These are phyloP conservation scores for Saccharomycopsis lassenensis DNA, from an alignment of 805 yeast genomes.

Conservation along the genomic window DNA sequence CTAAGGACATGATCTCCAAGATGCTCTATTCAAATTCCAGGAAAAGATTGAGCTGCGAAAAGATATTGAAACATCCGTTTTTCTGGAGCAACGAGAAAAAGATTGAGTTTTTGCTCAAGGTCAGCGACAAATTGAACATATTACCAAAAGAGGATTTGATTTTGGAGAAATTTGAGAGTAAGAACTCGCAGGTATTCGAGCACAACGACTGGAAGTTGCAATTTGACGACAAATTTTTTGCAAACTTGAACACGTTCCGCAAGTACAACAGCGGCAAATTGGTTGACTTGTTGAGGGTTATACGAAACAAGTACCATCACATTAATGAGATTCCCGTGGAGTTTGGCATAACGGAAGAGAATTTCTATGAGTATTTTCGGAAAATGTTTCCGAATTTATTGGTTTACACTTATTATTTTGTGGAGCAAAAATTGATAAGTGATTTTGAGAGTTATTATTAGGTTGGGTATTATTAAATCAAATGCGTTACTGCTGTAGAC, in stretches of 20 bases:
- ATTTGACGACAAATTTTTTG: conserved; percentile 64
- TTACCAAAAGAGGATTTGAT: conserved; percentile 63
- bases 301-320: conserved; percentile 91
- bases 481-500: neutral
- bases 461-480: neutral
- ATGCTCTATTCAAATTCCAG: conserved; percentile 68
- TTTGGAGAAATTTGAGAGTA: conserved; percentile 42
- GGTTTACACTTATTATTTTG: conserved; percentile 61
- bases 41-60: conserved; percentile 57
- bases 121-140: conserved; percentile 83
- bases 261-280: conserved; percentile 71
- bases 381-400: conserved; percentile 66
- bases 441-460: conserved; percentile 36
- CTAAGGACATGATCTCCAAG: conserved; percentile 54
- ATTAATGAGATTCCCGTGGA: conserved; percentile 75
- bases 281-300: conserved; percentile 78
- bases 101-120: conserved; percentile 73
- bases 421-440: conserved; percentile 42
- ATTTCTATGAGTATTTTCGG: conserved; percentile 71
- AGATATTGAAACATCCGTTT: conserved; percentile 71
- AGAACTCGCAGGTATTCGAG: conserved; percentile 40
- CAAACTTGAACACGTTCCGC: conserved; percentile 82
- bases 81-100: conserved; percentile 74
- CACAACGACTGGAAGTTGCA: conserved; percentile 66
- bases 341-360: conserved; percentile 58